Evolutionary conservation across 2,329 filamentous ascomycete genomes (phyloP), one percentile per base, ranked within the genome.

Genomic region (Botrytis fabae): DNA sequence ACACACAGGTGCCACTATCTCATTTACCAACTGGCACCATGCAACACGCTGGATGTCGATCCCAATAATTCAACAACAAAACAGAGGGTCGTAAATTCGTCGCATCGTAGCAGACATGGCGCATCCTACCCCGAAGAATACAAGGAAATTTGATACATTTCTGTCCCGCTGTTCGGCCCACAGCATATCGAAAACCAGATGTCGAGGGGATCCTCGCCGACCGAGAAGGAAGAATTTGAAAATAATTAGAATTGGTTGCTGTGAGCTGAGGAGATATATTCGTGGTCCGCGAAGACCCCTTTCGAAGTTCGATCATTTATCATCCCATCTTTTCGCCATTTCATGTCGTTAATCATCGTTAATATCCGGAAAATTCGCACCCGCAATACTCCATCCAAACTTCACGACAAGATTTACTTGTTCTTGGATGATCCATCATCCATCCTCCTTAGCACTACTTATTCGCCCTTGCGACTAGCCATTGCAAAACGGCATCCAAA

Each of bases 401-500:
- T 71, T 54, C 59, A 28, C 28, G 51, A 35, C 48, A 66, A 66
- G 62, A 28, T 69, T 48, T 51, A 61, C 42, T 40, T 61, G 70
- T 60, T 25, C 20, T 54, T 38, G 9, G 35, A 62, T 35, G 32
- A 51, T 42, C 35, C 32, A 42, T 68, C 70, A 40, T 60, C 44
- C 59, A 46, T 42, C 14, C 28, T 57, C 54, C 61, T 8, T 28
- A 16, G 38, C 35, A 22, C 44, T 84, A 94, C 84, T 91, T 91
- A 81, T 87, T 93, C 76, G 94, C 92, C 82, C 93, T 92, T 78
- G 94, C 95, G 82, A 99, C 95, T 82, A 99, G 86, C 93, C 96
- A 99, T 82, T 97, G 93, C 79, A 99, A 86, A 70, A 99, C 96
- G 10, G 95, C 96, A 81, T 99, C 95, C 77, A 99, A 90, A 84